Evolutionary conservation across 495 filamentous ascomycete genomes (phyloP), one percentile per base, ranked within the genome.

Genomic region (Usnea hakonensis): DNA sequence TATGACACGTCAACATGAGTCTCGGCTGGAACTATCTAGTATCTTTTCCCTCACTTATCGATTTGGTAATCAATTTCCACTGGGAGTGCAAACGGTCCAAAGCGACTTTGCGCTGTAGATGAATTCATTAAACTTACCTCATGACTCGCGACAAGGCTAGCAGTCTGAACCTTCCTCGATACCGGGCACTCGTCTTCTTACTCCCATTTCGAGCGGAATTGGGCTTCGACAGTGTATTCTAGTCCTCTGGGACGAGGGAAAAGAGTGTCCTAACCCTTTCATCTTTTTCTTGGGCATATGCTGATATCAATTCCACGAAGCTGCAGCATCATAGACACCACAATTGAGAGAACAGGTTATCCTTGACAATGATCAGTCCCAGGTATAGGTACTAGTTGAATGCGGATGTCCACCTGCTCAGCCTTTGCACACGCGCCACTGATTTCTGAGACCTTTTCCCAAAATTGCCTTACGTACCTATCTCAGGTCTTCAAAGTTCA

Each of bases 401-500:
- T 19, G 16, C 38, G 21, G 9, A 16, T 1, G 43, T 13, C 21
- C 13, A 48, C 43, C 14, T 48, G 9, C 43, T 48, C 11, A 5
- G 26, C 11, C 23, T 9, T 48, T 26, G 43, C 43, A 48, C 43
- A 48, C 21, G 38, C 19, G 38, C 14, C 7, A 9, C 5, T 48
- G 43, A 48, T 48, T 17, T 41, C 1, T 7, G 9, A 19, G 13
- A 41, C 6, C 3, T 48, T 3, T 46, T 13, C 26, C 2, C 43
- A 46, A 10, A 26, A 46, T 2, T 26, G 21, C 13, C 43, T 46
- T 21, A 10, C 9, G 21, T 21, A 46, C n/a, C 46, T 53, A 60
- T 8, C n/a, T 38, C 41, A 41, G 23, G n/a, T 64, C 57, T 23
- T 43, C 40, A 56, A 61, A 67, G 17, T 44, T 40, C 53, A 32